Percentiles rank a stretch among this genome's conserved stretches.
phyloP scores from a whole-genome alignment of 2,329 filamentous ascomycete species.

The Dactylellina haptotyla region DNA sequence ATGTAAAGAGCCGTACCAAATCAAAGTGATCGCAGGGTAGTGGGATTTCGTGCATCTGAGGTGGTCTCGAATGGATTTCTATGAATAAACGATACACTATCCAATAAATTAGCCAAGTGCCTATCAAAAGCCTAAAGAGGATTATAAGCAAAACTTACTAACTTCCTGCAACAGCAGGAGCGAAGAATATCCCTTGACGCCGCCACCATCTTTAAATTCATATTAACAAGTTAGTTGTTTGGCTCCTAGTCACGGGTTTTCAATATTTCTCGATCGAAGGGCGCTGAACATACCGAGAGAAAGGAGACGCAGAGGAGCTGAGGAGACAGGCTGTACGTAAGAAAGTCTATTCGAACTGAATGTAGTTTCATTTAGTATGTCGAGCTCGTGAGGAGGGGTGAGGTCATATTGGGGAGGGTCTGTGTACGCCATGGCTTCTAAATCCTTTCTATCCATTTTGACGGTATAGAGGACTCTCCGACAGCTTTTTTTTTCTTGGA shows the following conservation, averaged over 20 bases:
- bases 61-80: slow-evolving; percentile 46
- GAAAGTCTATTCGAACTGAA: slow-evolving; percentile 43
- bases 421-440: slow-evolving; percentile 52
- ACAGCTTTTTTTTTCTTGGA: neutral
- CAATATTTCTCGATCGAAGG: neutral
- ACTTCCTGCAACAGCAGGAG: slow-evolving; percentile 53
- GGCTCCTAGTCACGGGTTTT: neutral
- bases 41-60: slow-evolving; percentile 52
- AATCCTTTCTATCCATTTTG: slow-evolving; percentile 50
- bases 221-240: neutral
- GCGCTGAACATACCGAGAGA: slow-evolving; percentile 35
- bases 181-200: slow-evolving; percentile 53
- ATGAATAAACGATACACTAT: slow-evolving; percentile 51
- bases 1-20: slow-evolving; percentile 30
- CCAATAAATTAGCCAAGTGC: too few relatives aligned
- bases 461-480: slow-evolving; percentile 16
- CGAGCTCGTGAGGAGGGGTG: slow-evolving; percentile 49
- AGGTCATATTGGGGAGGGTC: slow-evolving; percentile 51
- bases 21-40: slow-evolving; percentile 52
- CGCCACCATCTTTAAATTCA: slow-evolving; percentile 50
- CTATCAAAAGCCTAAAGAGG: too few relatives aligned
- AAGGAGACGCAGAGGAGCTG: slow-evolving; percentile 40
- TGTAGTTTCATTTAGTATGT: slow-evolving; percentile 50
- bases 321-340: slow-evolving; percentile 33
- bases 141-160: slow-evolving; percentile 26